Conservation (phyloP, 345 rosid species). For the Citrus medica region DNA sequence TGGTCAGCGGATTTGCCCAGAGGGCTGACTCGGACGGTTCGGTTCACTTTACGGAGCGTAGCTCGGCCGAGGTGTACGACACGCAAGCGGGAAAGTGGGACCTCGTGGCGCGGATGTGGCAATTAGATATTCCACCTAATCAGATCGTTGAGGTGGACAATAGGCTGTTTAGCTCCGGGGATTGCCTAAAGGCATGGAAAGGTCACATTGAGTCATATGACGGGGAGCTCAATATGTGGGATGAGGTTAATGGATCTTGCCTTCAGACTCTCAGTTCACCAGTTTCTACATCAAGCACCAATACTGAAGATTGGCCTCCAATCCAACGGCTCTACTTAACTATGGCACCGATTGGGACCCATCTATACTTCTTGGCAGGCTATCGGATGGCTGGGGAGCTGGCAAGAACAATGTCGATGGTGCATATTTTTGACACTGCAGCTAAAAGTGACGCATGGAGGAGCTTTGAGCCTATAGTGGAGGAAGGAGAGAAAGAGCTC, state of each 20-base stretch:
- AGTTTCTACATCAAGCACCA: background rate
- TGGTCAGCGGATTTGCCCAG: slow-evolving; percentile 45
- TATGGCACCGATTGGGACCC: slow-evolving; percentile 46
- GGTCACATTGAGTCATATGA: slow-evolving; percentile 50
- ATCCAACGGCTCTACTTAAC: slow-evolving; percentile 35
- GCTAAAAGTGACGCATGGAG: slow-evolving; percentile 37
- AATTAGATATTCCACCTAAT: slow-evolving; percentile 55
- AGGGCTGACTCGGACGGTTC: slow-evolving; percentile 21
- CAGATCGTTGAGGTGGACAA: slow-evolving; percentile 39
- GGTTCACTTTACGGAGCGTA: slow-evolving; percentile 37
- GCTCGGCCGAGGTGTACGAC: slow-evolving; percentile 55
- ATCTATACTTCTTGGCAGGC: slow-evolving; percentile 42
- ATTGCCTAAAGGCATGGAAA: slow-evolving; percentile 57
- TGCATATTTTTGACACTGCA: slow-evolving; percentile 35
- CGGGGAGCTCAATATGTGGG: slow-evolving; percentile 44
- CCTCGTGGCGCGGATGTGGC: slow-evolving; percentile 56
- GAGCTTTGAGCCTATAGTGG: slow-evolving; percentile 31
- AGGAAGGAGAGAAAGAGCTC: slow-evolving; percentile 42
- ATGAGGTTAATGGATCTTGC: slow-evolving; percentile 44
- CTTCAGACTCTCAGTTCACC: slow-evolving; percentile 21
- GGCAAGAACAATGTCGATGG: slow-evolving; percentile 27
- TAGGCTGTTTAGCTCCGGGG: slow-evolving; percentile 53
- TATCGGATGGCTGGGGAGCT: slow-evolving; percentile 28
- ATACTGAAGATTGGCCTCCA: slow-evolving; percentile 15
- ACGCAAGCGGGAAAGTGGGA: slow-evolving; percentile 32